A percentile compares a stretch with the other conserved stretches of the same genome.
Conservation (phyloP, 2,329 filamentous ascomycete genomes). For the Septoria linicola region DNA sequence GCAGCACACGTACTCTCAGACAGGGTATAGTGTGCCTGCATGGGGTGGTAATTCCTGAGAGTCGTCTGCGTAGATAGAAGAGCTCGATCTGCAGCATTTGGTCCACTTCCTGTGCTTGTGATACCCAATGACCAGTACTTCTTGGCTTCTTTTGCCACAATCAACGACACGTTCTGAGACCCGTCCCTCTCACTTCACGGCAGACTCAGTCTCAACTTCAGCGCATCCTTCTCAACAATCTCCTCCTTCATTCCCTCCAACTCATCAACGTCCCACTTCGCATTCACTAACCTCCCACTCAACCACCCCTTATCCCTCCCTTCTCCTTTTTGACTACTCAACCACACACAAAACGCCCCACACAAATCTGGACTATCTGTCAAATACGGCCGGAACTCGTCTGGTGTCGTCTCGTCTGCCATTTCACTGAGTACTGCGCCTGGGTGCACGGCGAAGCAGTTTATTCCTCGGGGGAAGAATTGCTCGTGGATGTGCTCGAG, state of each 20-base stretch:
- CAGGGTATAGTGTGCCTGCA: slow-evolving; percentile 1
- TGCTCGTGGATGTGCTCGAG: slow-evolving; percentile 43
- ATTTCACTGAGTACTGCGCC: slow-evolving; percentile 41
- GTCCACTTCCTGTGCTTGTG: not conserved
- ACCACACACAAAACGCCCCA: slow-evolving; percentile 38
- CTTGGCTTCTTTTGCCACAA: too few relatives aligned
- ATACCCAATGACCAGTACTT: too few relatives aligned
- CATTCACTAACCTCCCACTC: slow-evolving; percentile 39
- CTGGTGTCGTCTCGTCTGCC: slow-evolving; percentile 38
- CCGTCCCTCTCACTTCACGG: too few relatives aligned
- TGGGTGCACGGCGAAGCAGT: slow-evolving; percentile 39
- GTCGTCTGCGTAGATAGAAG: not conserved
- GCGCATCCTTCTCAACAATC: slow-evolving; percentile 38
- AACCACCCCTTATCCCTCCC: slow-evolving; percentile 40
- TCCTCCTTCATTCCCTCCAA: slow-evolving; percentile 37
- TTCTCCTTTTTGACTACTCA: too few relatives aligned
- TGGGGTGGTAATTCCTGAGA: slow-evolving; percentile 3
- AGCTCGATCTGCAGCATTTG: too few relatives aligned
- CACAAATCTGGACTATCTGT: slow-evolving; percentile 38
- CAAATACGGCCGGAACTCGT: slow-evolving; percentile 27
- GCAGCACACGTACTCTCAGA: slow-evolving; percentile 2
- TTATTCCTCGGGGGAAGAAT: slow-evolving; percentile 33
- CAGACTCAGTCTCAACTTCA: slow-evolving; percentile 37
- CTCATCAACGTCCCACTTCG: slow-evolving; percentile 42
- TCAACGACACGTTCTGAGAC: too few relatives aligned